Conservation (phyloP, 305 asterid species). For the Fraxinus platypoda region DNA sequence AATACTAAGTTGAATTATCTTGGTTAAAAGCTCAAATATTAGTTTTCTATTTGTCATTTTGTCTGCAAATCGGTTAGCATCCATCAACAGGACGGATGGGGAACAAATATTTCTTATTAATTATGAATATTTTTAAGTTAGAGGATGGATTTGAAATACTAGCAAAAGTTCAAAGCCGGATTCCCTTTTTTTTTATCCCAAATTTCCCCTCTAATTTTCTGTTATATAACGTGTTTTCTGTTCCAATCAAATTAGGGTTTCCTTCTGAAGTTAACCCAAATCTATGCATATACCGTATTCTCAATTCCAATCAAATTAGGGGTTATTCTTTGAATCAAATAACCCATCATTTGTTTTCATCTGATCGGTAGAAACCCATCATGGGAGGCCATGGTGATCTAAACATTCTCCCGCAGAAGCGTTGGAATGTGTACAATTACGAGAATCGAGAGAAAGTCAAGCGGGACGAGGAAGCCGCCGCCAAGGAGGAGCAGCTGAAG, state of each 20-base stretch:
- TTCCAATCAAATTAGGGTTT: background rate
- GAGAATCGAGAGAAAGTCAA: slow-evolving; percentile 92
- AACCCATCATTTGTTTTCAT: background rate
- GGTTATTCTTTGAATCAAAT: background rate
- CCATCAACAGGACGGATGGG: no score
- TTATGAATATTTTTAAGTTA: background rate
- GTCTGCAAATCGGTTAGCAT: background rate
- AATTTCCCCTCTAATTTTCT: no score
- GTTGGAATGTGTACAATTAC: slow-evolving; percentile 94
- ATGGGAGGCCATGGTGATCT: slow-evolving; percentile 99
- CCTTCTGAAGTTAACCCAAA: background rate
- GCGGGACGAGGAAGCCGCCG: slow-evolving; percentile 91
- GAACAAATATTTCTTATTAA: background rate
- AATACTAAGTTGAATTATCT: background rate
- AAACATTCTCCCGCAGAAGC: slow-evolving; percentile 92
- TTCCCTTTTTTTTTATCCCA: no score
- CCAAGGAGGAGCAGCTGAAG: slow-evolving; percentile 83
- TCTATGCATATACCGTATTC: background rate
- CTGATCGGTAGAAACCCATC: background rate
- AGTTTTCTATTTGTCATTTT: background rate
- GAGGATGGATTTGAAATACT: background rate
- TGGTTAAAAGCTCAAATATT: no score
- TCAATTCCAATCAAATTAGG: background rate
- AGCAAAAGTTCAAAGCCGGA: background rate
- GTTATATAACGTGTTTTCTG: background rate